These are phyloP conservation scores for Colletotrichum sp. DNA, from an alignment of 2,329 filamentous ascomycete genomes.

Conservation along the genomic window DNA sequence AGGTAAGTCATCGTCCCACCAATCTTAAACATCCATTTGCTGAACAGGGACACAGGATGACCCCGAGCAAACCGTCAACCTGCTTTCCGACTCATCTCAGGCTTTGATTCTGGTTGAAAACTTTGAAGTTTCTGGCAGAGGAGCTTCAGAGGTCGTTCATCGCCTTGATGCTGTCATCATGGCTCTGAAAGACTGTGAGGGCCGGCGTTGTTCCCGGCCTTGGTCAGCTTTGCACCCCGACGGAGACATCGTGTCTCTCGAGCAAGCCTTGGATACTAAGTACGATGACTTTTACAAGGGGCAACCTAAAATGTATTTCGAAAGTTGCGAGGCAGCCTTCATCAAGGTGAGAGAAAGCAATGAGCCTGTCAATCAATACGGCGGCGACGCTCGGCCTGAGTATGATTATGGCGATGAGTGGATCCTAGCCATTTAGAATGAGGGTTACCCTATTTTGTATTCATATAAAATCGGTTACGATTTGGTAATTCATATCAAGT, in stretches of 20 bases:
- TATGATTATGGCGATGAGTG: neutral
- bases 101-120: neutral
- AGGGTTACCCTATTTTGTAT: neutral
- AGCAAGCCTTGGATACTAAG: neutral
- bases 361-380: neutral
- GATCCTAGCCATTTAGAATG: neutral
- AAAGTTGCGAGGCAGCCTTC: neutral
- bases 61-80: neutral
- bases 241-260: neutral
- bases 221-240: neutral
- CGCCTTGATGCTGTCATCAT: neutral
- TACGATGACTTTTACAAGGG: neutral
- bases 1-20: slow-evolving; percentile 33
- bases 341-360: neutral
- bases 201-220: neutral
- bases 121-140: neutral
- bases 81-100: neutral
- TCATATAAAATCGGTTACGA: neutral
- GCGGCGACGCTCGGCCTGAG: neutral
- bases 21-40: neutral
- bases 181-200: neutral
- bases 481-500: neutral
- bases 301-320: slow-evolving; percentile 7
- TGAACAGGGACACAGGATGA: neutral
- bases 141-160: neutral